phyloP scores from a whole-genome alignment of 495 filamentous ascomycete genomes.

The Immersiella caudata region DNA sequence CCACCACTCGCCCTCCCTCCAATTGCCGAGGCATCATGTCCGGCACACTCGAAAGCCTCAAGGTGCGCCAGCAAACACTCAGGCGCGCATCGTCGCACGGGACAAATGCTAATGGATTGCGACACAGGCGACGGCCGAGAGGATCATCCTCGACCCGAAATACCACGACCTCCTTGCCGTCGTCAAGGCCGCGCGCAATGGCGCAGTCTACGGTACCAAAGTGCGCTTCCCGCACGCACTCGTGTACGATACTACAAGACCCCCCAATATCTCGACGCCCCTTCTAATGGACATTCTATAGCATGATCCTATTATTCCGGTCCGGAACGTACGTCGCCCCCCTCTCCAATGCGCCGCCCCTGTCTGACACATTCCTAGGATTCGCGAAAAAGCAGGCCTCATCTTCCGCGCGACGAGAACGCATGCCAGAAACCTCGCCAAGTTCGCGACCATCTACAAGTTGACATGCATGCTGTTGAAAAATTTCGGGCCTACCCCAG shows the following conservation, averaged over 20 bases:
- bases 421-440: conserved; percentile 88
- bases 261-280: not conserved
- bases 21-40: conserved; percentile 45
- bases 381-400: conserved; percentile 76
- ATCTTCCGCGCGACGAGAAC: conserved; percentile 84
- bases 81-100: not conserved
- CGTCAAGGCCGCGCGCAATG: conserved; percentile 92
- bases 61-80: conserved; percentile 32
- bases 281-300: conserved; percentile 34
- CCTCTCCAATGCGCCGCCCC: not conserved
- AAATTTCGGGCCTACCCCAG: conserved; percentile 60
- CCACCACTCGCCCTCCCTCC: conserved; percentile 9
- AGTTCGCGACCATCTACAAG: conserved; percentile 92
- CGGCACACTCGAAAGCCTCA: conserved; percentile 37
- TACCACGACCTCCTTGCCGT: conserved; percentile 82
- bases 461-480: conserved; percentile 70
- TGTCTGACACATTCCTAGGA: conserved; percentile 41
- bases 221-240: conserved; percentile 98
- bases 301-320: conserved; percentile 94
- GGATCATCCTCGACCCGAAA: conserved; percentile 75
- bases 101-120: conserved; percentile 19
- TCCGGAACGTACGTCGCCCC: conserved; percentile 67
- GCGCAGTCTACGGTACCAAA: conserved; percentile 95
- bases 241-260: conserved; percentile 59
- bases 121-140: conserved; percentile 57